A percentile compares a stretch with the other conserved stretches of the same genome.
Evolutionary conservation across 208 protist species (phyloP).

Genomic region (Tritrichomonas musculus): DNA sequence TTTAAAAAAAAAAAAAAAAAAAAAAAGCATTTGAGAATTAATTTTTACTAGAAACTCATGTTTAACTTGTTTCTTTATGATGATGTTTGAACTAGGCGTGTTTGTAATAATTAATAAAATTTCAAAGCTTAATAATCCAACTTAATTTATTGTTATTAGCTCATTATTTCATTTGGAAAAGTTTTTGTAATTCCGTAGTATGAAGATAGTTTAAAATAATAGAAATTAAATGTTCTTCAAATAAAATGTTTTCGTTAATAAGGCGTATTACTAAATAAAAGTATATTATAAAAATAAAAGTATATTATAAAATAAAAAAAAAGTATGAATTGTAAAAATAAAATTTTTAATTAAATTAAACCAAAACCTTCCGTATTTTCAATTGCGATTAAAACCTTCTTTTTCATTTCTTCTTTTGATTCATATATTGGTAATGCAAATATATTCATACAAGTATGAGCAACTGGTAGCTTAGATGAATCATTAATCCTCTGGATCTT

Average conservation of each 20-base stretch:
- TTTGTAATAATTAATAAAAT: no score
- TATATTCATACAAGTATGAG: slow-evolving; percentile 75
- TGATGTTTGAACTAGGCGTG: no score
- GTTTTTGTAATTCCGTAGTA: not conserved
- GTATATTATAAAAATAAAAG: not conserved
- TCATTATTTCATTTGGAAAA: not conserved
- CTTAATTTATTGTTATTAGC: not conserved
- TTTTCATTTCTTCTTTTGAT: slow-evolving; percentile 56
- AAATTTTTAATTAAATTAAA: slow-evolving; percentile 42
- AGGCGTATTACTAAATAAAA: not conserved
- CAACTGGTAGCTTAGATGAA: slow-evolving; percentile 57
- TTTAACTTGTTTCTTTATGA: no score
- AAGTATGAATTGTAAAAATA: not conserved
- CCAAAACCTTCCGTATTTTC: slow-evolving; percentile 50
- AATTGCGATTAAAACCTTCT: slow-evolving; percentile 52
- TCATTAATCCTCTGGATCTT: slow-evolving; percentile 44
- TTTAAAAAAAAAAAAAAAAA: no score
- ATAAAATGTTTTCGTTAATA: not conserved
- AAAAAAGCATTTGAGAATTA: no score
- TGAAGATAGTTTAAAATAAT: not conserved
- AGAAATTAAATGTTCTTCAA: not conserved
- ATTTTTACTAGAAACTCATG: no score
- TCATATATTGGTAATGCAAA: slow-evolving; percentile 69
- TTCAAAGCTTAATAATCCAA: not conserved
- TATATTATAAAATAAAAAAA: not conserved